Evolutionary conservation across 2,329 filamentous ascomycete species (phyloP).

Genomic region (Hypomyces rosellus): DNA sequence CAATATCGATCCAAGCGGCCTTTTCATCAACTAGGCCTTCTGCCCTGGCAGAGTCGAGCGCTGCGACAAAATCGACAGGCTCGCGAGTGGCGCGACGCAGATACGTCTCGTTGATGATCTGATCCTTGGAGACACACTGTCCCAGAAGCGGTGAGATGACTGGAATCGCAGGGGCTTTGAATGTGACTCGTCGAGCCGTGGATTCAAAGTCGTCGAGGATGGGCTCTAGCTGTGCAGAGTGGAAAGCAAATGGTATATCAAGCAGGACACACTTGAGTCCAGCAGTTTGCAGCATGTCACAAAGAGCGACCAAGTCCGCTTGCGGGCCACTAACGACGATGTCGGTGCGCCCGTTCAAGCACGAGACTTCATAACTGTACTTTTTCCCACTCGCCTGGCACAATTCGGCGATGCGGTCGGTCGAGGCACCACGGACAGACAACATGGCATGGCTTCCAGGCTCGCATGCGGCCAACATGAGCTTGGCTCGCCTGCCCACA

Average conservation of each 20-base stretch:
- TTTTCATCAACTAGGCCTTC: neutral
- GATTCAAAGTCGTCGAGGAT: conserved; percentile 34
- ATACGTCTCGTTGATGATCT: conserved; percentile 6
- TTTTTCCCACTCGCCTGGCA: conserved; percentile 12
- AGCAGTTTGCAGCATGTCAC: conserved; percentile 25
- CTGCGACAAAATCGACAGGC: neutral
- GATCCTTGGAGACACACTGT: conserved; percentile 37
- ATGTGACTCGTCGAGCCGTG: neutral
- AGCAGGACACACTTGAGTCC: conserved; percentile 40
- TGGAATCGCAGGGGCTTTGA: conserved; percentile 1
- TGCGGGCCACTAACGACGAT: conserved; percentile 58
- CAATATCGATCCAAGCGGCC: neutral
- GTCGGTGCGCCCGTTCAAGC: conserved; percentile 68
- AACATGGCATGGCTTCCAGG: conserved; percentile 59
- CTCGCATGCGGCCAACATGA: conserved; percentile 50
- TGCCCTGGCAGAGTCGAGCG: neutral
- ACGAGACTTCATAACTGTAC: conserved; percentile 48
- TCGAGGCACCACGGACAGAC: conserved; percentile 39
- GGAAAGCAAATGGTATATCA: conserved; percentile 48
- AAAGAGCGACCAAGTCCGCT: conserved; percentile 38
- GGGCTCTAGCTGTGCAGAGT: conserved; percentile 47
- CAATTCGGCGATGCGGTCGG: conserved; percentile 11
- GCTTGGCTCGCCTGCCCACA: conserved; percentile 1
- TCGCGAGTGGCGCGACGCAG: conserved; percentile 5
- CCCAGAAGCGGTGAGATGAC: conserved; percentile 40